Evolutionary conservation across 441 rosid genomes (phyloP).

Genomic region (Oxalis stricta): DNA sequence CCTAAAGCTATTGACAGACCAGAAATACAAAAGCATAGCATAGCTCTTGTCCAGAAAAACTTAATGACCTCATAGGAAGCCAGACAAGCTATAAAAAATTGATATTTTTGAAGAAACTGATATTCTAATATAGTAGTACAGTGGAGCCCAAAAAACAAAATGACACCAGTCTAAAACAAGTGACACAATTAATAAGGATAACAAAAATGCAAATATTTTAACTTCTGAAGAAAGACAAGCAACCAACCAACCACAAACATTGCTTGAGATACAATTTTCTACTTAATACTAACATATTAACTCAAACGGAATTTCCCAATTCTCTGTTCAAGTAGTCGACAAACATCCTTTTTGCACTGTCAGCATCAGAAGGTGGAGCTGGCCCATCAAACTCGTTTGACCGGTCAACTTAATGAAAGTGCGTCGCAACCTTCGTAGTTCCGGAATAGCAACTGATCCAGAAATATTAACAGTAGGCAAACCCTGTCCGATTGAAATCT

Average conservation of each 20-base stretch:
- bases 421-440: constrained; percentile 66
- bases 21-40: too few relatives aligned
- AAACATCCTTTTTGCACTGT: constrained; percentile 86
- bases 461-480: constrained; percentile 43
- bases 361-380: constrained; percentile 73
- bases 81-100: too few relatives aligned
- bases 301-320: constrained; percentile 31
- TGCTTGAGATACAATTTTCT: not conserved
- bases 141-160: not conserved
- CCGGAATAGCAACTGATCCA: constrained; percentile 69
- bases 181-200: not conserved
- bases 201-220: not conserved
- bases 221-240: not conserved
- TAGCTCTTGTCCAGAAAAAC: too few relatives aligned
- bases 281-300: not conserved
- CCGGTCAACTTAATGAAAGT: constrained; percentile 80
- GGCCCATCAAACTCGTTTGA: constrained; percentile 76
- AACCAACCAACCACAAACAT: not conserved
- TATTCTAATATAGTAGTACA: not conserved
- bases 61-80: too few relatives aligned
- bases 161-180: not conserved
- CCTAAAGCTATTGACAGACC: too few relatives aligned
- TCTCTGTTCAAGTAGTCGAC: constrained; percentile 89
- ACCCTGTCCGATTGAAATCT: constrained; percentile 44
- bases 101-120: not conserved